Evolutionary conservation across 176 grass and related monocot genomes (phyloP).

Genomic region (Neostapfia colusana): DNA sequence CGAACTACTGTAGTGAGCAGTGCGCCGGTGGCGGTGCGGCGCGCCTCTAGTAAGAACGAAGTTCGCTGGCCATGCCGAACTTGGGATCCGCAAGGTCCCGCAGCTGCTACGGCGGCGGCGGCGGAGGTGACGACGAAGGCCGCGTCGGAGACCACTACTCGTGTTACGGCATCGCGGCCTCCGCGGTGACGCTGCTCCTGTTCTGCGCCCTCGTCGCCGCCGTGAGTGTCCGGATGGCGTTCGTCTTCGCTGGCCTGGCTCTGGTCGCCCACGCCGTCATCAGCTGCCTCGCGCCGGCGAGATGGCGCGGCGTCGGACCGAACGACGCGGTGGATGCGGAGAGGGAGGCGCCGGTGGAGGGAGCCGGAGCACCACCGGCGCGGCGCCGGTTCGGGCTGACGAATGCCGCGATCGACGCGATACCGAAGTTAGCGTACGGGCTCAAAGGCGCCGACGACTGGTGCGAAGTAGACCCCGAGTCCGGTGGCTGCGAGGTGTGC

Average conservation of each 20-base stretch:
- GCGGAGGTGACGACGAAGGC: background rate
- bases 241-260: background rate
- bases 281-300: constrained; percentile 24
- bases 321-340: background rate
- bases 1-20: too few relatives aligned
- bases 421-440: constrained; percentile 35
- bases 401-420: background rate
- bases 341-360: background rate
- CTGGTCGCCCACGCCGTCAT: background rate
- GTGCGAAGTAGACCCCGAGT: constrained; percentile 11
- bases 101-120: background rate
- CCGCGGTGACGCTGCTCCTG: constrained; percentile 14
- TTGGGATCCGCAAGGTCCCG: background rate
- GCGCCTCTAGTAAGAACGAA: too few relatives aligned
- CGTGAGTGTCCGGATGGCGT: constrained; percentile 16
- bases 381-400: background rate
- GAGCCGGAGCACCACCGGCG: background rate
- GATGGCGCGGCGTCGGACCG: background rate
- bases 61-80: background rate
- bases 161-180: constrained; percentile 30
- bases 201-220: constrained; percentile 36
- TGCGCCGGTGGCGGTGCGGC: too few relatives aligned
- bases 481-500: too few relatives aligned
- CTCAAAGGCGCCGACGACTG: background rate
- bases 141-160: background rate